Evolutionary conservation across 208 protist genomes (phyloP), one percentile per base, ranked within the genome.

Genomic region (Trypanosoma theileri): DNA sequence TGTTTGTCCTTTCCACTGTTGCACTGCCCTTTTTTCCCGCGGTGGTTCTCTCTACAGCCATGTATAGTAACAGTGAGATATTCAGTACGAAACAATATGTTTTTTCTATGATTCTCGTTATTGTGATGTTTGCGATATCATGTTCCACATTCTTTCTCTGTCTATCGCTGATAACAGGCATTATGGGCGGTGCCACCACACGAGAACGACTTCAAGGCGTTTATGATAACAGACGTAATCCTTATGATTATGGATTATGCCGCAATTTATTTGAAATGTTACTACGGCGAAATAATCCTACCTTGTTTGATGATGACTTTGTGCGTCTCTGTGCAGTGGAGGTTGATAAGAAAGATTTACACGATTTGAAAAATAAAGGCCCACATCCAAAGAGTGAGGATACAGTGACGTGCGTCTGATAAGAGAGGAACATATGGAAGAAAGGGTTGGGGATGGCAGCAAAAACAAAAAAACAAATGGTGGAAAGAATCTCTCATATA

Each of bases 261-360:
- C 68, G 65, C 3, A 96, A 96, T 70, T 13, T 89, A 14, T 75
- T 59, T 21, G 80, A 84, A 40, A 75, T 87, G 26, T 57, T 93
- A 3, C 55, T 77, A 59, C 72, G 71, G 58, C 66, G 74, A 17
- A 66, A 80, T 31, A 64, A 69, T 13, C 71, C 82, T 16, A 73
- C 77, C 1, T 48, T 95, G 8, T 91, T 95, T 59, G 69, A 83
- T 44, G 86, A 95, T 28, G 81, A 85, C 11, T 90, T 95, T 70
- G 80, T 95, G 52, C 80, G 76, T 67, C 46, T 64, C 53, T 94
- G 86, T 46, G 72, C 71, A 16, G 14, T 65, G 59, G 58, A 66
- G 24, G 79, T 74, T 28, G 63, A 84, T 60, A 63, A 83, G 62
- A 70, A 69, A 12, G 73, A 78, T 26, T 26, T 80, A 14, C 75